Conservation (phyloP, 148 eudicot genomes). For the Beta vulgaris region DNA sequence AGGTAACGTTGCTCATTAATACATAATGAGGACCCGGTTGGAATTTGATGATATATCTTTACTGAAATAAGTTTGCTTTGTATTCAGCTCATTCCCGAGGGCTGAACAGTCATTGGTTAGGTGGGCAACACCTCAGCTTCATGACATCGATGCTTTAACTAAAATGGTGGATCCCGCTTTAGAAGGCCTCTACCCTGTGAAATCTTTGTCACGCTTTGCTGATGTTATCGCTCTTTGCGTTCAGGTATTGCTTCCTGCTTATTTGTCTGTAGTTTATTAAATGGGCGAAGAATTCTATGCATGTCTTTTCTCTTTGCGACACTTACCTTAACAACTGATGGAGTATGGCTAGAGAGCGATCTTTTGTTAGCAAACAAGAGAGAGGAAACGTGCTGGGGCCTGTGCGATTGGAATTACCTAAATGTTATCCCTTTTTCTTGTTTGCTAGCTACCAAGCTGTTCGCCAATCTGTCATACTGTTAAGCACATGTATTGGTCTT, state of each 20-base stretch:
- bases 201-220: conserved; percentile 90
- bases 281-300: neutral
- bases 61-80: neutral
- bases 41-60: neutral
- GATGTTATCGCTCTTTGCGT: conserved; percentile 94
- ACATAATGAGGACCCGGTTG: neutral
- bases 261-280: neutral
- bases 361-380: too few relatives aligned
- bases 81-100: conserved; percentile 64
- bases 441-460: too few relatives aligned
- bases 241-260: conserved; percentile 50
- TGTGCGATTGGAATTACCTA: too few relatives aligned
- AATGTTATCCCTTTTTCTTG: too few relatives aligned
- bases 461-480: too few relatives aligned
- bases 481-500: neutral
- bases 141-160: conserved; percentile 80
- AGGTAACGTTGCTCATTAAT: conserved; percentile 36
- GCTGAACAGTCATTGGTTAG: conserved; percentile 80
- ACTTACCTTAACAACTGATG: too few relatives aligned
- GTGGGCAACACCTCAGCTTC: conserved; percentile 99
- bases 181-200: conserved; percentile 82
- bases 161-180: conserved; percentile 93
- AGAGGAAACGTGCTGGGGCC: too few relatives aligned
- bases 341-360: too few relatives aligned
- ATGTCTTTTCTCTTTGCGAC: too few relatives aligned